Evolutionary conservation across 768 basidiomycete genomes (phyloP), one percentile per base, ranked within the genome.

Genomic region (Mycena venus): DNA sequence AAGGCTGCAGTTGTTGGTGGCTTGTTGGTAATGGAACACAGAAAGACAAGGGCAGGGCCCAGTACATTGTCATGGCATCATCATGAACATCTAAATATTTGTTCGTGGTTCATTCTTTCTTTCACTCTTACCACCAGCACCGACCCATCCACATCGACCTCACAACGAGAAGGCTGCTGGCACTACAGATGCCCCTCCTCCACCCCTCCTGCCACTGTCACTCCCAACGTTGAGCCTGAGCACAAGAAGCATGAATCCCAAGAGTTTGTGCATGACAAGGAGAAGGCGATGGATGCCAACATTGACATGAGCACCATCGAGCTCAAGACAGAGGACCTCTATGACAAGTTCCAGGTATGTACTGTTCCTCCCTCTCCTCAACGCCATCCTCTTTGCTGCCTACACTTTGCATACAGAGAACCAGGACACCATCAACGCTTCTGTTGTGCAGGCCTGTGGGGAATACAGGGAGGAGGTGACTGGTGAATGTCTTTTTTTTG

Each of bases 401-500:
- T 99, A 98, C 84, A 95, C 96, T 47, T 99, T 96, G 68, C 96
- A 97, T 83, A 98, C 96, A 49, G 98, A 99, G 91, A 99, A 99
- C 88, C 96, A 97, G 89, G 98, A 99, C 79, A 97, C 98, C 58
- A 99, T 99, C 80, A 97, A 99, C 83, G 82, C 89, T 11, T 95
- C 95, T 73, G 95, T 98, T 75, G 94, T 97, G 55, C 85, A 88
- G 66, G 94, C 96, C 59, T 88, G 97, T 61, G 92, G 92, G 51
- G 94, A 96, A 81, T 99, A 99, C 88, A 93, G 91, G 60, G 97
- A 98, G 83, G 94, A 96, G 84, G 89, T 96, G 10, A 89, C 95
- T 21, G 97, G 73, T 74, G 2, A 12, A 68, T 74, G 21, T n/a
- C 19, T 31, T 17, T 17, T 42, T 29, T 42, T 19, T 19, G 27